Conservation (phyloP, 1,284 basidiomycete genomes). For the Salmacisia buchloeana region DNA sequence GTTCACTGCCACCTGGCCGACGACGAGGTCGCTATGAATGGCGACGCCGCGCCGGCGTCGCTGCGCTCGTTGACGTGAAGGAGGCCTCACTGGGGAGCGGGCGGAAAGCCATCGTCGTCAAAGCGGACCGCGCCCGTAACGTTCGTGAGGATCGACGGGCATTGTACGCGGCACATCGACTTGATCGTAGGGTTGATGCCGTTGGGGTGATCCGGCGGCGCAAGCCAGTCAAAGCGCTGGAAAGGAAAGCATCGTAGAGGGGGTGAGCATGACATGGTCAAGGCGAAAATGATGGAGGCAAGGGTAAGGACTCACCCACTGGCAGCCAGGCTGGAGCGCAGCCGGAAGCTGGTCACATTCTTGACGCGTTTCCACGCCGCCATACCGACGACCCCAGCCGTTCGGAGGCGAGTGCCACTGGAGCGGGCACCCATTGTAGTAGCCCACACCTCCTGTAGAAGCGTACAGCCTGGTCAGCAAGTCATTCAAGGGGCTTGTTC, state of each 20-base stretch:
- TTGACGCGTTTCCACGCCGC: not conserved
- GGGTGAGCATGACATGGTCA: not conserved
- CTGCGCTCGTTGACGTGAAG: not conserved
- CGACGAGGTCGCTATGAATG: not conserved
- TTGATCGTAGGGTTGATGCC: not conserved
- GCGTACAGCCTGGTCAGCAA: not conserved
- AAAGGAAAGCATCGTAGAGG: not conserved
- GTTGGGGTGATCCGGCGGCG: not conserved
- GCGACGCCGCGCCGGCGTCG: too few species aligned
- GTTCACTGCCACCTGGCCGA: too few species aligned
- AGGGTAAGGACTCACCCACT: not conserved
- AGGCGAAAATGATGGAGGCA: not conserved
- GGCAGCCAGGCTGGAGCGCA: not conserved
- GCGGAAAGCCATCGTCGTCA: not conserved
- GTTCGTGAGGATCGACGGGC: not conserved
- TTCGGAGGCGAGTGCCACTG: not conserved
- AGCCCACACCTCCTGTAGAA: not conserved
- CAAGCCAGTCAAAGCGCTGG: not conserved
- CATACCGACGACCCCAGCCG: not conserved
- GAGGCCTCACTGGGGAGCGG: not conserved
- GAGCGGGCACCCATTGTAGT: not conserved
- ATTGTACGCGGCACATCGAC: conserved; percentile 1
- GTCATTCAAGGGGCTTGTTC: not conserved
- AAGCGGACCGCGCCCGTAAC: not conserved
- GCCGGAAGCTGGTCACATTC: not conserved